Evolutionary conservation across 169 alveolate species (phyloP).

Genomic region (Perkinsus olseni): DNA sequence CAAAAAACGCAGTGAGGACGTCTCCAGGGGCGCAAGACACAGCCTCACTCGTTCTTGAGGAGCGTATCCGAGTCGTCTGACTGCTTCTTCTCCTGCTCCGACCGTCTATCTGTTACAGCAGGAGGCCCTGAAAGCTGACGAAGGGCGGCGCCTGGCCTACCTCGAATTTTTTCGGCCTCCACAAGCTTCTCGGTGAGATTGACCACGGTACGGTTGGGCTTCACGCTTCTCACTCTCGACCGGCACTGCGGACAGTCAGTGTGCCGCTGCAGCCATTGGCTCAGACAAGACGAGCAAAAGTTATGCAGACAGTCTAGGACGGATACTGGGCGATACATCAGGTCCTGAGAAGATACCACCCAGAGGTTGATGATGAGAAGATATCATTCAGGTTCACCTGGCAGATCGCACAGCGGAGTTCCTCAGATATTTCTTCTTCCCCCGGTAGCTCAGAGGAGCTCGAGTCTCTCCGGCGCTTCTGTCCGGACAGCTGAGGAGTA

Average conservation of each 20-base stretch:
- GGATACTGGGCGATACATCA: slow-evolving; percentile 50
- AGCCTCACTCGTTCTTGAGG: neutral
- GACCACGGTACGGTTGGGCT: slow-evolving; percentile 42
- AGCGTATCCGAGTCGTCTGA: neutral
- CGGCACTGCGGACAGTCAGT: slow-evolving; percentile 61
- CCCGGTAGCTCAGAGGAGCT: neutral
- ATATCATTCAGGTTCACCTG: neutral
- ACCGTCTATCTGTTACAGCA: slow-evolving; percentile 16
- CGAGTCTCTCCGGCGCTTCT: neutral
- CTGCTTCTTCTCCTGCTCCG: slow-evolving; percentile 27
- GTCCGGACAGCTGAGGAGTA: neutral
- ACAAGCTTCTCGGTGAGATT: slow-evolving; percentile 40
- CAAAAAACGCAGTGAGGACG: neutral
- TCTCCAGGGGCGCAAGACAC: neutral
- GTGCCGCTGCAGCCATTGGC: slow-evolving; percentile 45
- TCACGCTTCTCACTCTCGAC: slow-evolving; percentile 36
- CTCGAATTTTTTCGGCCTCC: slow-evolving; percentile 8
- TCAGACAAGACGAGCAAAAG: slow-evolving; percentile 63
- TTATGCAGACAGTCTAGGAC: slow-evolving; percentile 60
- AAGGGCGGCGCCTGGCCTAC: neutral
- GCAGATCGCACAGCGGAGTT: neutral
- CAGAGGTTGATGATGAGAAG: neutral
- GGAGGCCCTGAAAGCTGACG: neutral
- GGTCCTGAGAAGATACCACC: slow-evolving; percentile 1
- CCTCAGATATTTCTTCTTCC: neutral